Percentiles rank a stretch among this genome's conserved stretches.
These are phyloP conservation scores for Zalaria obscura DNA, from an alignment of 2,329 filamentous ascomycete species.

Conservation along the genomic window DNA sequence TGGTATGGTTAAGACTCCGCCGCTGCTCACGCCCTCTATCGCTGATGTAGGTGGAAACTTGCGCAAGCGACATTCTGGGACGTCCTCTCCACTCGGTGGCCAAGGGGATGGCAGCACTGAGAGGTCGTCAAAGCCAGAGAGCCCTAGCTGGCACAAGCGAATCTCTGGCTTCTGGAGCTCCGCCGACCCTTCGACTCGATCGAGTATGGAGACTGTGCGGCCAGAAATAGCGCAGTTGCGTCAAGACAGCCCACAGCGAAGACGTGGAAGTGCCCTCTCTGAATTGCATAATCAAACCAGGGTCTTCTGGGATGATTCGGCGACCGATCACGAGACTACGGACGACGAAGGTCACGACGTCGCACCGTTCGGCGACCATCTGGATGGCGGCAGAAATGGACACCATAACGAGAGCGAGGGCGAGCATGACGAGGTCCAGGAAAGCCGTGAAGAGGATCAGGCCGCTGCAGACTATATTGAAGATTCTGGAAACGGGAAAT, in stretches of 20 bases:
- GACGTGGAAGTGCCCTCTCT: constrained; percentile 22
- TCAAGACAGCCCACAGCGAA: constrained; percentile 5
- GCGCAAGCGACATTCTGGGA: not conserved
- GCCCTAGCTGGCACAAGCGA: constrained; percentile 15
- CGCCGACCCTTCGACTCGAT: constrained; percentile 8
- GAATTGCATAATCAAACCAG: constrained; percentile 31
- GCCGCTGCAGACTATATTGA: constrained; percentile 13
- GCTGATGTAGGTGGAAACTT: too few species aligned
- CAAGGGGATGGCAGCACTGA: not conserved
- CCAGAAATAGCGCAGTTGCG: constrained; percentile 1
- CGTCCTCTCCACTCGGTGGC: constrained; percentile 1
- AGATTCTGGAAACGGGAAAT: constrained; percentile 17
- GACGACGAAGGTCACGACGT: constrained; percentile 8
- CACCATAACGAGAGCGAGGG: constrained; percentile 4
- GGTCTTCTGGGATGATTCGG: constrained; percentile 31
- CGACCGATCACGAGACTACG: constrained; percentile 13
- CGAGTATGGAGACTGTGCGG: constrained; percentile 10
- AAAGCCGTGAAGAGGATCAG: not conserved
- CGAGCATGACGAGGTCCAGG: constrained; percentile 1
- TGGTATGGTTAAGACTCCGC: constrained; percentile 13
- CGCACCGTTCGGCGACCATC: not conserved
- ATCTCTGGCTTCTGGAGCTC: constrained; percentile 15
- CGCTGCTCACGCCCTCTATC: constrained; percentile 9
- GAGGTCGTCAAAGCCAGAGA: not conserved
- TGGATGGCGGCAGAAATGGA: constrained; percentile 1